These are phyloP conservation scores for Euclidium syriacum DNA, from an alignment of 345 rosid genomes.

Conservation along the genomic window DNA sequence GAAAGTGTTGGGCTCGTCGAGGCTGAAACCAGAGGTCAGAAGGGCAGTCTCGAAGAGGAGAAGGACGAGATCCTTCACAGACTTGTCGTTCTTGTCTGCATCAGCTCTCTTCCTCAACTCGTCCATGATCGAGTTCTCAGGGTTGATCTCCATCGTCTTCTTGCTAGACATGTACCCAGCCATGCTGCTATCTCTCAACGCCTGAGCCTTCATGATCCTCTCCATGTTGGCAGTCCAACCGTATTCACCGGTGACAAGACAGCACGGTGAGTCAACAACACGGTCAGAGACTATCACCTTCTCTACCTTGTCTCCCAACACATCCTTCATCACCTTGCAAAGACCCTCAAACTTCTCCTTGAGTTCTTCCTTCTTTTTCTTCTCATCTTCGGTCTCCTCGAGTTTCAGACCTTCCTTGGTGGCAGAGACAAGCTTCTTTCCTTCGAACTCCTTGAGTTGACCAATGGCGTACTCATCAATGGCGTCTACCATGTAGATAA, in stretches of 20 bases:
- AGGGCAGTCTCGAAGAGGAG: conserved; percentile 76
- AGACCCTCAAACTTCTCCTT: conserved; percentile 75
- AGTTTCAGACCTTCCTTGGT: conserved; percentile 83
- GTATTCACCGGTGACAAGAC: conserved; percentile 78
- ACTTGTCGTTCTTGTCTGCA: conserved; percentile 76
- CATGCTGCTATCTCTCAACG: conserved; percentile 82
- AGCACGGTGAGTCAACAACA: conserved; percentile 84
- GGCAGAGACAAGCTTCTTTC: conserved; percentile 78
- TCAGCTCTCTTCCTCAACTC: conserved; percentile 87
- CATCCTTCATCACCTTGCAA: conserved; percentile 87
- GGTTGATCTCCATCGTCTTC: conserved; percentile 93
- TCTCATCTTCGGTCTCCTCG: conserved; percentile 77
- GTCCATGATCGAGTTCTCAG: conserved; percentile 78
- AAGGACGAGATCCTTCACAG: conserved; percentile 79
- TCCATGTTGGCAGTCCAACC: conserved; percentile 96
- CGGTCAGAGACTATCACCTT: conserved; percentile 84
- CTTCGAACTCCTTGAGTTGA: conserved; percentile 85
- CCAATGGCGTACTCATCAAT: conserved; percentile 85
- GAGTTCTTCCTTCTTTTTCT: conserved; percentile 50
- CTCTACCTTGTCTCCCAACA: conserved; percentile 70
- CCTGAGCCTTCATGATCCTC: conserved; percentile 88
- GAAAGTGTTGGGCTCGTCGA: conserved; percentile 84
- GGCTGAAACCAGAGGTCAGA: conserved; percentile 84
- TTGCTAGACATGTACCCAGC: conserved; percentile 88
- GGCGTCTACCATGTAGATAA: conserved; percentile 77